phyloP scores from a whole-genome alignment of 768 basidiomycete genomes.

The Phaeotremella fagi region DNA sequence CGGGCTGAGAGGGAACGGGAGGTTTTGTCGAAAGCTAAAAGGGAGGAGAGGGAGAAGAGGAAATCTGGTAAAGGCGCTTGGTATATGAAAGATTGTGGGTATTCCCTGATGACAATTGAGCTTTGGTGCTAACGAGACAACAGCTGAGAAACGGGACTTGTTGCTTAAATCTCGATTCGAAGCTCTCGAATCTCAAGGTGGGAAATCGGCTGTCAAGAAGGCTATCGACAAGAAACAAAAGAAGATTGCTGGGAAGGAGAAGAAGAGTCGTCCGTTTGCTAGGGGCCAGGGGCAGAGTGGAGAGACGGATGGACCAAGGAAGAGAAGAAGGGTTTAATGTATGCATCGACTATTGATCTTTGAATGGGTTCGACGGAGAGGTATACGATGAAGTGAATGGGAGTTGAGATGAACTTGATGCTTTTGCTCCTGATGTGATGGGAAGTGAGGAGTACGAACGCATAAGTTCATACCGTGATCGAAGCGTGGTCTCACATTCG shows the following conservation, averaged over 20 bases:
- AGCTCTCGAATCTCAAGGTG: conserved; percentile 69
- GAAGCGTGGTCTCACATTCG: too few species aligned
- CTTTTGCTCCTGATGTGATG: too few species aligned
- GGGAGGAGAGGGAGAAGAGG: conserved; percentile 63
- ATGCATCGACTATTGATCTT: too few species aligned
- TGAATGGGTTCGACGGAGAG: too few species aligned
- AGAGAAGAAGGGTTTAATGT: conserved; percentile 52
- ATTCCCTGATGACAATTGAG: conserved; percentile 1
- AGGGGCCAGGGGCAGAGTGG: conserved; percentile 17
- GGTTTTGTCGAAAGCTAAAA: conserved; percentile 57
- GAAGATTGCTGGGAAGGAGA: conserved; percentile 83
- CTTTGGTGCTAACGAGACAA: conserved; percentile 4
- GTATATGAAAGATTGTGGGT: conserved; percentile 77
- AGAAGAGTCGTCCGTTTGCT: conserved; percentile 69
- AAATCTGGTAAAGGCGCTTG: conserved; percentile 73
- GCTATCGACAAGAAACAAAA: conserved; percentile 83
- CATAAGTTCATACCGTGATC: too few species aligned
- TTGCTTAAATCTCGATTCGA: conserved; percentile 72
- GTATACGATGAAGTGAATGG: too few species aligned
- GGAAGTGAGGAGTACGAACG: too few species aligned
- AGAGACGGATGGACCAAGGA: conserved; percentile 18
- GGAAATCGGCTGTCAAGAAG: conserved; percentile 75
- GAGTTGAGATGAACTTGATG: too few species aligned
- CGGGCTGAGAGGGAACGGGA: conserved; percentile 66
- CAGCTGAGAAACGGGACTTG: conserved; percentile 73